Base-by-base conservation (phyloP, 2,329 filamentous ascomycete genomes). In the Trichoderma afroharzianum region DNA sequence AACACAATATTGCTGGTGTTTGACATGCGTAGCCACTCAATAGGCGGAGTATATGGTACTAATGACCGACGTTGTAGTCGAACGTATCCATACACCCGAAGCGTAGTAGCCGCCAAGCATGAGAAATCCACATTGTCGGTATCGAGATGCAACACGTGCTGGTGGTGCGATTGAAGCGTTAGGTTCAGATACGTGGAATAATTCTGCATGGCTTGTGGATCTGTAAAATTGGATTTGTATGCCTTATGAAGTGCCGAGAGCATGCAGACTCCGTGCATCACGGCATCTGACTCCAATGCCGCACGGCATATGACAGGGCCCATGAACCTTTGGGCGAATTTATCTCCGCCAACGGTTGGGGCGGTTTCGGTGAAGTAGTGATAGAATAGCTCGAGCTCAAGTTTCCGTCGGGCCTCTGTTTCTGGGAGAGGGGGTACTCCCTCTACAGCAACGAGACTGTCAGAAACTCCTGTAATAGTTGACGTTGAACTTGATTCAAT, bases 1-100 rank as follows among this genome's bases (percentile, higher is more conserved):
- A 73, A 77, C 8, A 76, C 64, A n/a, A 70, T 63, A 24, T 62
- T 71, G 59, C 74, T 76, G 39, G 73, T 72, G n/a, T 71, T 71
- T 0, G 58, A 72, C 63, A 75, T 74, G 66, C 75, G 74, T 36
- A 76, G 50, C 76, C 76, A 77, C 33, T 76, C 68, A 2, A 72
- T 33, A 8, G 76, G 76, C 1, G 75, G 74, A 9, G 59, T 50
- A n/a, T 77, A 77, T 11, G 75, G 74, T 5, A 57, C 18, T 8
- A 74, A 71, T 2, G 47, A 14, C 8, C 75, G 74, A 36, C 74
- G 67, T 9, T 76, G 75, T 1, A 77, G 71, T 43, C 63, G 58
- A 8, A 72, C 61, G 12, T 72, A 73, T 50, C 71, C 67, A 53
- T 76, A 75, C 1, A 76, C 33, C 18, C 76, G 75, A 11, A 77